A percentile compares a stretch with the other conserved stretches of the same genome.
Evolutionary conservation across 495 filamentous ascomycete genomes (phyloP).

Genomic region (Neurospora sp.): DNA sequence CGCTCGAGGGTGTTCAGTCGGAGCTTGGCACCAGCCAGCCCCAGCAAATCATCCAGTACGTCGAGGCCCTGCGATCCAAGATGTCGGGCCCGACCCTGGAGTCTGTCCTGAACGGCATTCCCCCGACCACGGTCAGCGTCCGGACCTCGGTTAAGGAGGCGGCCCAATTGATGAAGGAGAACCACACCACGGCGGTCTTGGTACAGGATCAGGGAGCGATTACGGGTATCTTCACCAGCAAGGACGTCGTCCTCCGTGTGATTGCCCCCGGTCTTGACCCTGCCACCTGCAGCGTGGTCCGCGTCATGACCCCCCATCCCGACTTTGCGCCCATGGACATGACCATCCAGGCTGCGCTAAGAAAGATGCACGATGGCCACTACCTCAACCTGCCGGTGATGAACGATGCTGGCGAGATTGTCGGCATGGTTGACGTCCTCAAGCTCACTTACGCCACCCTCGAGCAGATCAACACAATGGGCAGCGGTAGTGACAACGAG

Average conservation of each 20-base stretch:
- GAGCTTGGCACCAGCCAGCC: slow-evolving; percentile 94
- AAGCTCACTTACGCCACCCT: slow-evolving; percentile 97
- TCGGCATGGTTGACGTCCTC: slow-evolving; percentile 97
- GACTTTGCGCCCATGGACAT: slow-evolving; percentile 98
- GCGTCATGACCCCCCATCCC: slow-evolving; percentile 97
- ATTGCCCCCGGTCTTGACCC: slow-evolving; percentile 96
- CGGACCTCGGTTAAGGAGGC: slow-evolving; percentile 94
- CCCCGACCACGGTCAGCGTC: slow-evolving; percentile 89
- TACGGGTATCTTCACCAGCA: slow-evolving; percentile 98
- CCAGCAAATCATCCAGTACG: slow-evolving; percentile 97
- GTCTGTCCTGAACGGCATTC: slow-evolving; percentile 82
- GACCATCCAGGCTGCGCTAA: slow-evolving; percentile 94
- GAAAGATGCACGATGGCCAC: slow-evolving; percentile 99
- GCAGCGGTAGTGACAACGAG: slow-evolving; percentile 65
- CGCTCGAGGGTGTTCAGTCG: slow-evolving; percentile 96
- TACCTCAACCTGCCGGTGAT: slow-evolving; percentile 97
- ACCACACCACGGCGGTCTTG: slow-evolving; percentile 91
- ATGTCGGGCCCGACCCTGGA: slow-evolving; percentile 98
- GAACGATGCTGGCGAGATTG: slow-evolving; percentile 94
- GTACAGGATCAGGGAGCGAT: slow-evolving; percentile 96
- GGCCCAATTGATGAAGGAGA: slow-evolving; percentile 90
- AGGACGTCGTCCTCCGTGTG: slow-evolving; percentile 95
- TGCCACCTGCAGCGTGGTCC: slow-evolving; percentile 88
- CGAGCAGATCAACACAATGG: slow-evolving; percentile 74
- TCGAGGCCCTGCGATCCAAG: slow-evolving; percentile 86